Percentiles rank a stretch among this genome's conserved stretches.
These are phyloP conservation scores for Boeremia exigua DNA, from an alignment of 2,329 filamentous ascomycete species.

Conservation along the genomic window DNA sequence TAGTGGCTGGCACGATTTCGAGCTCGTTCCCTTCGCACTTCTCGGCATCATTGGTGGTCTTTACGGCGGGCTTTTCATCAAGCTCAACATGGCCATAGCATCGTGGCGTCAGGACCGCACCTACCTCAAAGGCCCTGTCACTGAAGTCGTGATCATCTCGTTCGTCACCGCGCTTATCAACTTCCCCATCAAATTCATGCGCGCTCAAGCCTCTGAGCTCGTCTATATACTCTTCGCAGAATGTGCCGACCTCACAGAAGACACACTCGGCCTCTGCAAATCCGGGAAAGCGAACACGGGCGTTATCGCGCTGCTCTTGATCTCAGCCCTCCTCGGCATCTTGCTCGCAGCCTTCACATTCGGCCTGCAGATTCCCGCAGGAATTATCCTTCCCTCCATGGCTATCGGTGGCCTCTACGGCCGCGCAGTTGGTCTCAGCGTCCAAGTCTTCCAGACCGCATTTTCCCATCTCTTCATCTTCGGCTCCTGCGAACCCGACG, in stretches of 20 bases:
- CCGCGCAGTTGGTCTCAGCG: slow-evolving; percentile 84
- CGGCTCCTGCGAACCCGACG: slow-evolving; percentile 79
- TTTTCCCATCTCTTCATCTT: slow-evolving; percentile 82
- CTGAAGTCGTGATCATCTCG: slow-evolving; percentile 81
- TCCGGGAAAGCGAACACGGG: slow-evolving; percentile 81
- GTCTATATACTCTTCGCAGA: slow-evolving; percentile 92
- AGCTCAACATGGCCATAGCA: slow-evolving; percentile 86
- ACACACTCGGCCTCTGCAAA: slow-evolving; percentile 89
- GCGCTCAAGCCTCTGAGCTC: slow-evolving; percentile 87
- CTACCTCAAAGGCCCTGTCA: slow-evolving; percentile 72
- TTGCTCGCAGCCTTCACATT: slow-evolving; percentile 88
- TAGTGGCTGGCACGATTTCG: slow-evolving; percentile 91
- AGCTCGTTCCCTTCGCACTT: slow-evolving; percentile 84
- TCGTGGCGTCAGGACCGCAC: slow-evolving; percentile 76
- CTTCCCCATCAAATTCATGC: slow-evolving; percentile 96
- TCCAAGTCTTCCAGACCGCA: slow-evolving; percentile 85
- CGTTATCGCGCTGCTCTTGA: slow-evolving; percentile 80
- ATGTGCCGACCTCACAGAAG: slow-evolving; percentile 80
- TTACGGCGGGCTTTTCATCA: slow-evolving; percentile 94
- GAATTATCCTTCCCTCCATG: slow-evolving; percentile 95
- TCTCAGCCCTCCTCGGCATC: slow-evolving; percentile 84
- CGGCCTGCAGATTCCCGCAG: slow-evolving; percentile 90
- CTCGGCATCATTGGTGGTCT: slow-evolving; percentile 90
- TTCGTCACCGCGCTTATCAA: slow-evolving; percentile 86
- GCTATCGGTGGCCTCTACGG: slow-evolving; percentile 91